Conservation (phyloP, 2,329 filamentous ascomycete species). For the Microdochium bolleyi region DNA sequence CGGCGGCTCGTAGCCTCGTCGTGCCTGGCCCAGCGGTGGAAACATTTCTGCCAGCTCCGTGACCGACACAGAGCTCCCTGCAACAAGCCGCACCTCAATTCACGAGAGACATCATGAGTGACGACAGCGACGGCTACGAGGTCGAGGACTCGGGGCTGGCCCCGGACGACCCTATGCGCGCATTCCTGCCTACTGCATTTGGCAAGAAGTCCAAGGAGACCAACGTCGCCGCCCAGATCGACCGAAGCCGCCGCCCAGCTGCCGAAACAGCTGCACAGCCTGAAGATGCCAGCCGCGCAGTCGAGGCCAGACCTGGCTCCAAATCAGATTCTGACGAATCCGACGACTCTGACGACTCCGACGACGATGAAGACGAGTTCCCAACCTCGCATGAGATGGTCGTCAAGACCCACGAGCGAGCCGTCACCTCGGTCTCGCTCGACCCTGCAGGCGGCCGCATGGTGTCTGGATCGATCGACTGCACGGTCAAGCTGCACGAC, state of each 20-base stretch:
- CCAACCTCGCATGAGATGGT: constrained; percentile 90
- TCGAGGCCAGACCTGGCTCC: constrained; percentile 21
- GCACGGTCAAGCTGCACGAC: constrained; percentile 86
- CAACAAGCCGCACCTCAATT: not conserved
- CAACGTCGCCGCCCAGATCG: constrained; percentile 73
- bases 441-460: constrained; percentile 81
- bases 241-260: constrained; percentile 59
- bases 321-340: constrained; percentile 41
- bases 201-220: constrained; percentile 71
- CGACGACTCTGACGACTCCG: constrained; percentile 19
- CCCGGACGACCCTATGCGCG: constrained; percentile 62
- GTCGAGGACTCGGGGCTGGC: constrained; percentile 47
- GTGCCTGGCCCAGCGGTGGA: not conserved
- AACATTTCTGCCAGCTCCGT: not conserved
- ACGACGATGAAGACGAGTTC: constrained; percentile 76
- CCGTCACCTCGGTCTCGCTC: constrained; percentile 75
- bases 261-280: constrained; percentile 17
- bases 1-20: constrained; percentile 2
- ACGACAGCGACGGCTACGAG: constrained; percentile 47
- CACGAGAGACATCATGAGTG: constrained; percentile 38
- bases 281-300: constrained; percentile 14
- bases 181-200: constrained; percentile 75
- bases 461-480: constrained; percentile 86
- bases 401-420: constrained; percentile 83
- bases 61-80: too few species aligned